Base-by-base conservation (phyloP, 768 basidiomycete species). In the Russula earlei region DNA sequence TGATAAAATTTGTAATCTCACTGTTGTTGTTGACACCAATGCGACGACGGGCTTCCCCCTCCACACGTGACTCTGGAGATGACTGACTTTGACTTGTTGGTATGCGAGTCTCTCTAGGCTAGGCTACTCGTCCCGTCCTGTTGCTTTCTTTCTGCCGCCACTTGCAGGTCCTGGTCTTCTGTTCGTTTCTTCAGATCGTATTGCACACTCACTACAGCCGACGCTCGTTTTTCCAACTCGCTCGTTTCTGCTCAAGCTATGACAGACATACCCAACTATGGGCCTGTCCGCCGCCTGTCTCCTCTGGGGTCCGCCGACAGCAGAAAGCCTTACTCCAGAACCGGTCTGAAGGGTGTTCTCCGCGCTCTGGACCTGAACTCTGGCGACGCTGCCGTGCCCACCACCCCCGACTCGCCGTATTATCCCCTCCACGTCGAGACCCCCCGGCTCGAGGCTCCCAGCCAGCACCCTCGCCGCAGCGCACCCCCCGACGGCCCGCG, bases 91-190 rank as follows among this genome's bases (percentile, higher is more conserved):
- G n/a, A 14, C 47, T 25, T 47, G 4, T 58, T 49, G 52, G 57
- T 49, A 58, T 58, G 29, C 10, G 52, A 38, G 53, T 48, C 22
- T 46, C 6, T 57, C 41, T n/a, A n/a, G n/a, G n/a, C n/a, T n/a
- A n/a, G n/a, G n/a, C n/a, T n/a, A n/a, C n/a, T n/a, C 37, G 22
- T 14, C 43, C 40, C 27, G 11, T 54, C 40, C 41, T 58, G 52
- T 58, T 58, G 57, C 57, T 58, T 49, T 58, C 57, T 58, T 49
- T 58, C 47, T 34, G 51, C 57, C 57, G 24, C 57, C 57, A 54
- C 45, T 49, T 43, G n/a, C 47, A 27, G 34, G 33, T 40, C 25
- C 46, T 58, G 10, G 47, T 22, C 43, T 36, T 54, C 43, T 5
- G 40, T 52, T 49, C 49, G 27, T 54, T 54, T 36, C 8, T 48